Conservation (phyloP, 2,329 filamentous ascomycete genomes). For the Calonectria leucothoes region DNA sequence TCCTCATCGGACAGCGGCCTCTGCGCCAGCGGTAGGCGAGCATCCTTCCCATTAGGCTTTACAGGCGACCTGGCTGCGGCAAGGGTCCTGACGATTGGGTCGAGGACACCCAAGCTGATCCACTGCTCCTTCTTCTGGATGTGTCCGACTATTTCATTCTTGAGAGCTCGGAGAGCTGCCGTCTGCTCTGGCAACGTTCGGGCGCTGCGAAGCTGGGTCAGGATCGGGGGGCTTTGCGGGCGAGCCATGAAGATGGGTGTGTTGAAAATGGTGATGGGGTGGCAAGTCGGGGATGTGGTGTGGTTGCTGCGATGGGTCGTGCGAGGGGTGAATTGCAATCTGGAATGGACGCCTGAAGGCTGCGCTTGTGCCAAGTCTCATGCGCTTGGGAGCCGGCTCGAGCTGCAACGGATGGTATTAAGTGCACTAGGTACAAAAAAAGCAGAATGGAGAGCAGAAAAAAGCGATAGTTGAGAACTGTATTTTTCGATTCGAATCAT, state of each 20-base stretch:
- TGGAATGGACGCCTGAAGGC: constrained; percentile 25
- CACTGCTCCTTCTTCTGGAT: constrained; percentile 86
- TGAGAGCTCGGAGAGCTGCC: constrained; percentile 76
- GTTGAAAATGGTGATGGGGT: constrained; percentile 6
- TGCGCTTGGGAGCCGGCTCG: constrained; percentile 17
- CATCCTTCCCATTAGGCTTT: constrained; percentile 55
- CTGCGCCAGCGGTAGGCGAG: constrained; percentile 47
- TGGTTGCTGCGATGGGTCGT: constrained; percentile 24
- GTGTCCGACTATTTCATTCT: constrained; percentile 92
- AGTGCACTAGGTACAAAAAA: constrained; percentile 3
- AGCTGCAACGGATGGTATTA: constrained; percentile 15
- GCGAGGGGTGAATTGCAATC: constrained; percentile 24
- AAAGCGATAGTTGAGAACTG: constrained; percentile 13
- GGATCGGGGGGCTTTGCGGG: constrained; percentile 63
- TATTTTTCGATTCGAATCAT: constrained; percentile 28
- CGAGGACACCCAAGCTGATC: constrained; percentile 76
- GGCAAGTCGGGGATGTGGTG: constrained; percentile 14
- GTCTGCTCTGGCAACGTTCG: constrained; percentile 64
- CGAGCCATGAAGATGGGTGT: constrained; percentile 61
- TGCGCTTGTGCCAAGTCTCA: constrained; percentile 28
- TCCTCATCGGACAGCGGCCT: constrained; percentile 70
- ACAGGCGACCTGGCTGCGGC: constrained; percentile 46
- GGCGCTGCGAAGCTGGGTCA: constrained; percentile 68
- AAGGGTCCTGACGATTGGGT: constrained; percentile 64
- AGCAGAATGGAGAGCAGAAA: constrained; percentile 4